Percentiles rank a stretch among this genome's conserved stretches.
Evolutionary conservation across 73 alveolate species (phyloP).

Genomic region (Paramecium pentaurelia): DNA sequence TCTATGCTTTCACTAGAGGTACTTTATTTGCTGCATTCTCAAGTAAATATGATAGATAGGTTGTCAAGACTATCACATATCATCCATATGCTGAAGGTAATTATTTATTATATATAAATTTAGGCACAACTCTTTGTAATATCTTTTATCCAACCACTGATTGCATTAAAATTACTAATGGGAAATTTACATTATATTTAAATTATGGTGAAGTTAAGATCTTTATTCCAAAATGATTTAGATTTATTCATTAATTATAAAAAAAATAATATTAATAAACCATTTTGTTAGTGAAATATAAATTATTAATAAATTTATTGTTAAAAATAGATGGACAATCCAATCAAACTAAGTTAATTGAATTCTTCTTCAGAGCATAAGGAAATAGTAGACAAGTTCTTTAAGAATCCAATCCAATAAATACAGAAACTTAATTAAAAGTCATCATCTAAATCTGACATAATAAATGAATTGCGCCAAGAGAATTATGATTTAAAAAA

Average conservation of each 20-base stretch:
- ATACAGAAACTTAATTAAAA: not conserved
- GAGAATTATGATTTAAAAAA: not conserved
- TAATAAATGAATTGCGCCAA: constrained; percentile 25
- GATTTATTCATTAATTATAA: not conserved
- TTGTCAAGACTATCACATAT: not conserved
- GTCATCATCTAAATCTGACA: not conserved
- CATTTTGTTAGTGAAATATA: not conserved
- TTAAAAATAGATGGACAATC: constrained; percentile 7
- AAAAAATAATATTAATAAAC: not conserved
- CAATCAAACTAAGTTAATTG: not conserved
- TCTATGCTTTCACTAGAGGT: constrained; percentile 35
- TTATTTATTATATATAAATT: not conserved
- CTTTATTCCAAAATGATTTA: constrained; percentile 6
- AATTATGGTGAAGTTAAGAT: constrained; percentile 42
- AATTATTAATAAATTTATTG: constrained; percentile 10
- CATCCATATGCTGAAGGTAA: constrained; percentile 50
- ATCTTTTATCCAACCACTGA: constrained; percentile 11
- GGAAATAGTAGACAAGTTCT: not conserved
- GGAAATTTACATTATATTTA: not conserved
- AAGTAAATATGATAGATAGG: constrained; percentile 25
- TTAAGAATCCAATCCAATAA: not conserved
- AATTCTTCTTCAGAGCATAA: not conserved
- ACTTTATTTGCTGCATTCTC: constrained; percentile 30
- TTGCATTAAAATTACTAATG: not conserved
- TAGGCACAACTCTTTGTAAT: constrained; percentile 30